phyloP scores from a whole-genome alignment of 2,329 filamentous ascomycete genomes.

The Cladosporium cucumerinum region DNA sequence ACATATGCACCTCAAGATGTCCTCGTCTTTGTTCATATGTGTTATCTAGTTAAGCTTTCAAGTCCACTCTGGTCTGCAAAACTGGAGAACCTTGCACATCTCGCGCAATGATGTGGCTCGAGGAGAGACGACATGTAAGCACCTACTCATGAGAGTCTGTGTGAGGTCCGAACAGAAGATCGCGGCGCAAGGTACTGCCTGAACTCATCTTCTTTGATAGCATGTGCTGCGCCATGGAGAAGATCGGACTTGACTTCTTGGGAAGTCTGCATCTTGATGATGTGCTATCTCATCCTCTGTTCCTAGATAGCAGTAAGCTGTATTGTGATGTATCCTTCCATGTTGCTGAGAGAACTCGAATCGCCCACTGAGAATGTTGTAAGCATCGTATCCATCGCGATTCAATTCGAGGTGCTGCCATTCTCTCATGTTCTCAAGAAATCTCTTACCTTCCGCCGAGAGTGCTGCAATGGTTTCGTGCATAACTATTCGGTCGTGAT shows the following conservation, averaged over 20 bases:
- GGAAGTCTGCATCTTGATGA: not conserved
- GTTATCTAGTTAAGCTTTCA: not conserved
- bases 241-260: accelerated
- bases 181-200: not conserved
- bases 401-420: not conserved
- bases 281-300: too few species aligned
- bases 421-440: not conserved
- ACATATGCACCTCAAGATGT: not conserved
- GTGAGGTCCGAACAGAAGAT: not conserved
- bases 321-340: not conserved
- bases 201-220: not conserved
- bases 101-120: not conserved
- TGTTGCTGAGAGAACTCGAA: not conserved
- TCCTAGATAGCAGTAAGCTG: too few species aligned
- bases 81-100: not conserved
- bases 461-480: not conserved
- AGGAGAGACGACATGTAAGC: not conserved
- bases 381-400: not conserved
- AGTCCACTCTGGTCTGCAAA: not conserved
- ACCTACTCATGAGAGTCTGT: not conserved
- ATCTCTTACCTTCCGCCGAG: not conserved
- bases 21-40: not conserved
- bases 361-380: not conserved
- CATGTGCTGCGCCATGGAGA: not conserved
- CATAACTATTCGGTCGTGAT: not conserved